A percentile compares a stretch with the other conserved stretches of the same genome.
These are phyloP conservation scores for Harringtonia aguacate DNA, from an alignment of 2,329 filamentous ascomycete genomes.

Conservation along the genomic window DNA sequence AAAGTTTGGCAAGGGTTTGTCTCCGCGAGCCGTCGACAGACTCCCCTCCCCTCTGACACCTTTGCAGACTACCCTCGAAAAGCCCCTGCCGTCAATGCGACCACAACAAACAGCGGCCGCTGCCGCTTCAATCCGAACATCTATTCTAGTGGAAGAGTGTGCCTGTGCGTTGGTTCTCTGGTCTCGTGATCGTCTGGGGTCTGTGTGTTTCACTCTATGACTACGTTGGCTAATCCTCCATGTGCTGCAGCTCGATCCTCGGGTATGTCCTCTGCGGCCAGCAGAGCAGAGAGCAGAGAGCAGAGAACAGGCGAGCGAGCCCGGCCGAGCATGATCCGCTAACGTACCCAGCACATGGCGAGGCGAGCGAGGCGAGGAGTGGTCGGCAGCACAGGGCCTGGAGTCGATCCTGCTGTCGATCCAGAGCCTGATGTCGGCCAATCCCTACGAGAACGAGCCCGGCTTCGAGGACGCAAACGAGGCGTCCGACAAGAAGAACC, in stretches of 20 bases:
- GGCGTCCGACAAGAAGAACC: constrained; percentile 58
- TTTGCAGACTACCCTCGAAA: constrained; percentile 70
- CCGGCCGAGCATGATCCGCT: no score
- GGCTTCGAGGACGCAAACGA: constrained; percentile 73
- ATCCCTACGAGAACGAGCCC: constrained; percentile 94
- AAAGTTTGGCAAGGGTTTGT: constrained; percentile 61
- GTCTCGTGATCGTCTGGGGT: constrained; percentile 55
- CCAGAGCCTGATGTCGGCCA: constrained; percentile 87
- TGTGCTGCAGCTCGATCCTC: constrained; percentile 60
- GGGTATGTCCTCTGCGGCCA: constrained; percentile 42
- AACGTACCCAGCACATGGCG: constrained; percentile 70
- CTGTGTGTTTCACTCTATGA: constrained; percentile 31
- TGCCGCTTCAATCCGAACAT: constrained; percentile 97
- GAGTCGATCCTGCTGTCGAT: constrained; percentile 94
- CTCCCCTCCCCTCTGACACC: not conserved
- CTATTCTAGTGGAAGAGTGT: constrained; percentile 84
- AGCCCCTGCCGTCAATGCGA: constrained; percentile 50
- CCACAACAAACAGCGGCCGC: constrained; percentile 80
- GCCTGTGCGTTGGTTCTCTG: constrained; percentile 52
- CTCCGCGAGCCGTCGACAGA: not conserved
- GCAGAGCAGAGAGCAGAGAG: constrained; percentile 5
- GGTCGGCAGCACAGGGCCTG: constrained; percentile 91
- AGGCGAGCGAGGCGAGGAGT: constrained; percentile 81
- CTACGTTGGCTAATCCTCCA: not conserved
- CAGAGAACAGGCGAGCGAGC: no score